These are phyloP conservation scores for Neonectria faginata DNA, from an alignment of 2,329 filamentous ascomycete genomes.

Conservation along the genomic window DNA sequence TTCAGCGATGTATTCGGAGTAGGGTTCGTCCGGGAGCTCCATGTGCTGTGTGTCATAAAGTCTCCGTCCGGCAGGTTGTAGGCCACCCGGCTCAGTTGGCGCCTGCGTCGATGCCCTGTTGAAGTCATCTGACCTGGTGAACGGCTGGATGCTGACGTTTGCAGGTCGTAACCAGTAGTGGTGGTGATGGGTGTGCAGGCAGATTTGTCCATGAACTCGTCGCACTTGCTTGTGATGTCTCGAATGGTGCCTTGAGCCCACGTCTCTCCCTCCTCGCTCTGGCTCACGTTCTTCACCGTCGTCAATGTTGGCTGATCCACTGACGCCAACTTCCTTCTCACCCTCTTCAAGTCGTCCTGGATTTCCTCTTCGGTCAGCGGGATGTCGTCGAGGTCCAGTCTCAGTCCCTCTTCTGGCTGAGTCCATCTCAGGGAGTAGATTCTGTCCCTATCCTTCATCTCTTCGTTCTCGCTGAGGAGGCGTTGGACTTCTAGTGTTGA, in stretches of 20 bases:
- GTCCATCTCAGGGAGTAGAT: slow-evolving; percentile 17
- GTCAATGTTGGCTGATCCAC: slow-evolving; percentile 26
- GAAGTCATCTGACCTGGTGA: slow-evolving; percentile 4
- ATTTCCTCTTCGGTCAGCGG: slow-evolving; percentile 29
- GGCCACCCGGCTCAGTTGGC: slow-evolving; percentile 32
- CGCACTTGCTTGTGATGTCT: slow-evolving; percentile 39
- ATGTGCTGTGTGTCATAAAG: slow-evolving; percentile 33
- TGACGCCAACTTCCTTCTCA: slow-evolving; percentile 20
- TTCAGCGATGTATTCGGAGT: slow-evolving; percentile 46
- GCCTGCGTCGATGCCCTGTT: slow-evolving; percentile 20
- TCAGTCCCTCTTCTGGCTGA: slow-evolving; percentile 14
- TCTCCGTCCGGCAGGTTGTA: slow-evolving; percentile 40
- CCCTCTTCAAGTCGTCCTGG: slow-evolving; percentile 31
- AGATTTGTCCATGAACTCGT: slow-evolving; percentile 50
- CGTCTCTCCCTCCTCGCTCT: slow-evolving; percentile 23
- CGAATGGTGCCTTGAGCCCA: slow-evolving; percentile 41
- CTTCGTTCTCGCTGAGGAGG: slow-evolving; percentile 19
- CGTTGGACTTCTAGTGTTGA: slow-evolving; percentile 10
- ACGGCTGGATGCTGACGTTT: slow-evolving; percentile 34
- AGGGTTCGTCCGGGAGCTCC: slow-evolving; percentile 34
- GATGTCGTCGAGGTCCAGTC: slow-evolving; percentile 14
- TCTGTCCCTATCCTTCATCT: slow-evolving; percentile 17
- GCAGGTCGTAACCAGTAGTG: slow-evolving; percentile 67
- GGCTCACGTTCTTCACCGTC: slow-evolving; percentile 19
- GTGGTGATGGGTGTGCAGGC: slow-evolving; percentile 70